Percentiles rank a stretch among this genome's conserved stretches.
phyloP scores from a whole-genome alignment of 805 yeast species.

The Ogataea siamensis region DNA sequence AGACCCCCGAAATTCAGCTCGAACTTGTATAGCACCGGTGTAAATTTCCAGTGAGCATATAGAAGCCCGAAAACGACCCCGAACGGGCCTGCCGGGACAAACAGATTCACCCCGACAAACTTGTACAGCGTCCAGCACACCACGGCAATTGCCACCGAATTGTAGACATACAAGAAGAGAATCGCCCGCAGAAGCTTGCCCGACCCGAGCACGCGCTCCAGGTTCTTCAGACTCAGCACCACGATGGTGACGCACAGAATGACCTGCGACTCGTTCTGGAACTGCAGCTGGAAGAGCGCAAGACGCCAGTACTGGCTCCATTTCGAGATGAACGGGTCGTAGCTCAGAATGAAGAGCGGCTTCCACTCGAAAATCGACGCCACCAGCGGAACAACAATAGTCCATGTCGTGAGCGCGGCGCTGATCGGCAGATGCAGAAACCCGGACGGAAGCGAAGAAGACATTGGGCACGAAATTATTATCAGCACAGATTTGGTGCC shows the following conservation, averaged over 20 bases:
- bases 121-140: conserved; percentile 33
- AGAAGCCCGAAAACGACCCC: conserved; percentile 39
- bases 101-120: conserved; percentile 38
- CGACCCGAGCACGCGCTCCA: conserved; percentile 60
- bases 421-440: conserved; percentile 40
- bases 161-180: conserved; percentile 45
- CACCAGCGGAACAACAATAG: conserved; percentile 39
- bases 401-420: conserved; percentile 33
- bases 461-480: too few relatives aligned
- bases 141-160: conserved; percentile 38
- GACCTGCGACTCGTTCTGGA: conserved; percentile 59
- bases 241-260: conserved; percentile 43
- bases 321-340: conserved; percentile 52
- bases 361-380: conserved; percentile 46
- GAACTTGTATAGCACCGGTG: conserved; percentile 42
- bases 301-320: conserved; percentile 61
- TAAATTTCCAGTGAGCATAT: conserved; percentile 39
- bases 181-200: conserved; percentile 49
- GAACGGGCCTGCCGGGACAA: conserved; percentile 44
- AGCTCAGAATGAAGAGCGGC: conserved; percentile 40
- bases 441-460: conserved; percentile 33
- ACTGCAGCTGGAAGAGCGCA: conserved; percentile 47
- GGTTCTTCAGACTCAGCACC: conserved; percentile 49
- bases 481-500: not conserved
- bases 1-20: conserved; percentile 35